These are phyloP conservation scores for Heimioporus sp. DNA, from an alignment of 768 basidiomycete species.

Conservation along the genomic window DNA sequence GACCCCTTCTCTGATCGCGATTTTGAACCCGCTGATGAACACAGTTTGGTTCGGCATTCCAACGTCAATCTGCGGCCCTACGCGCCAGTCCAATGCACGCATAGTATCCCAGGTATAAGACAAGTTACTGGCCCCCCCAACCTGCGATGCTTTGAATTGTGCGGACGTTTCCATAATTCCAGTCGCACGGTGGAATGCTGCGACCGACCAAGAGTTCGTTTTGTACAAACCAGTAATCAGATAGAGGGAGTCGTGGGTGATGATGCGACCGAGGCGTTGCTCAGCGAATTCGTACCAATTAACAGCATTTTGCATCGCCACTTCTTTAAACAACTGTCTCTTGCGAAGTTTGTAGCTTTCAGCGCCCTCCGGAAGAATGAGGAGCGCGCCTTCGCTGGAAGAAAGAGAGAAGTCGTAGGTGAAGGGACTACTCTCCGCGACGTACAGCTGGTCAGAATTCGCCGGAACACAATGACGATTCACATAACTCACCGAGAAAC, in stretches of 20 bases:
- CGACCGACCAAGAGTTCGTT: conserved; percentile 26
- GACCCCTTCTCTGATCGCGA: conserved; percentile 5
- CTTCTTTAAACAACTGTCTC: conserved; percentile 13
- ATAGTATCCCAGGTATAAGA: conserved; percentile 15
- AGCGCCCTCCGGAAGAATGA: conserved; percentile 31
- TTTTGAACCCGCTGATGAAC: conserved; percentile 24
- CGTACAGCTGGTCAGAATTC: neutral
- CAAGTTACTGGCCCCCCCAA: conserved; percentile 1
- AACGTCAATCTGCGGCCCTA: neutral
- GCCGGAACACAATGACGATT: neutral
- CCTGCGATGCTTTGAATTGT: conserved; percentile 12
- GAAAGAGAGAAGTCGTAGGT: conserved; percentile 12
- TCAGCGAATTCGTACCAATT: conserved; percentile 29
- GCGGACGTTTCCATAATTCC: conserved; percentile 5
- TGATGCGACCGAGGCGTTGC: conserved; percentile 9
- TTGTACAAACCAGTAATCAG: conserved; percentile 21
- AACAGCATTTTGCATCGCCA: conserved; percentile 17
- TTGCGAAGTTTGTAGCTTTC: conserved; percentile 19
- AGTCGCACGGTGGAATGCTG: conserved; percentile 8
- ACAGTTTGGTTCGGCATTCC: conserved; percentile 14
- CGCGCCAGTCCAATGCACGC: conserved; percentile 7
- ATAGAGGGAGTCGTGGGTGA: conserved; percentile 25
- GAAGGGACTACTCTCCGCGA: neutral
- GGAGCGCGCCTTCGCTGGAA: conserved; percentile 27
- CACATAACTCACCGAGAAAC: neutral